Evolutionary conservation across 176 grass and related monocot species (phyloP).

Genomic region (Raddia distichophylla): DNA sequence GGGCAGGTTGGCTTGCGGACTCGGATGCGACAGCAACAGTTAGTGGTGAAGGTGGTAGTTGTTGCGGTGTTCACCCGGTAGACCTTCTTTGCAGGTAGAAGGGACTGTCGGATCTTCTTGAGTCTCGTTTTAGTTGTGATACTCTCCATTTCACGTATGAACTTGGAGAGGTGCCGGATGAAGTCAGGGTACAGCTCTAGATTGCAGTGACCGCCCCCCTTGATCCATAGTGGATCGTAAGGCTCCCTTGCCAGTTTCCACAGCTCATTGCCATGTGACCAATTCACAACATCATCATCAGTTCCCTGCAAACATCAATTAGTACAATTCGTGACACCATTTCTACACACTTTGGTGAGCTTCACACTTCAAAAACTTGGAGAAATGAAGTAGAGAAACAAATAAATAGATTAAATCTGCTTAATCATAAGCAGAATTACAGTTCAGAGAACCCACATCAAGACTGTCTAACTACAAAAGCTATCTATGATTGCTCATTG

Average conservation of each 20-base stretch:
- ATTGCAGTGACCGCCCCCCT: conserved; percentile 98
- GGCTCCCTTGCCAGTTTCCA: conserved; percentile 93
- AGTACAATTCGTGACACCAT: background rate
- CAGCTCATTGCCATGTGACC: conserved; percentile 84
- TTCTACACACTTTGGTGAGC: background rate
- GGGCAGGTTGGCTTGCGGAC: conserved; percentile 69
- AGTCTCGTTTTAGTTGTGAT: conserved; percentile 71
- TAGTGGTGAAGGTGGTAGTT: conserved; percentile 78
- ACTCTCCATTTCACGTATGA: conserved; percentile 83
- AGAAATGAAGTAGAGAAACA: background rate
- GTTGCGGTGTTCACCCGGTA: conserved; percentile 42
- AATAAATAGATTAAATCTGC: background rate
- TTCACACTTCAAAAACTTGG: background rate
- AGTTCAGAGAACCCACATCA: background rate
- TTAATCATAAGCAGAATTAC: background rate
- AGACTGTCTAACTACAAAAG: background rate
- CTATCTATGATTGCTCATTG: background rate
- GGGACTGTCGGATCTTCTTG: conserved; percentile 80
- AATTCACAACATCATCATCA: conserved; percentile 94
- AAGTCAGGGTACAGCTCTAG: conserved; percentile 96
- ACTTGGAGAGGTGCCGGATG: conserved; percentile 85
- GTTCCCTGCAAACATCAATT: conserved; percentile 65
- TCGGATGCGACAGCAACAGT: conserved; percentile 80
- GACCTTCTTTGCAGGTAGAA: conserved; percentile 44
- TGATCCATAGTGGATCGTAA: conserved; percentile 97